Base-by-base conservation (phyloP, 2,329 filamentous ascomycete species). In the Camptophora hylomeconis region DNA sequence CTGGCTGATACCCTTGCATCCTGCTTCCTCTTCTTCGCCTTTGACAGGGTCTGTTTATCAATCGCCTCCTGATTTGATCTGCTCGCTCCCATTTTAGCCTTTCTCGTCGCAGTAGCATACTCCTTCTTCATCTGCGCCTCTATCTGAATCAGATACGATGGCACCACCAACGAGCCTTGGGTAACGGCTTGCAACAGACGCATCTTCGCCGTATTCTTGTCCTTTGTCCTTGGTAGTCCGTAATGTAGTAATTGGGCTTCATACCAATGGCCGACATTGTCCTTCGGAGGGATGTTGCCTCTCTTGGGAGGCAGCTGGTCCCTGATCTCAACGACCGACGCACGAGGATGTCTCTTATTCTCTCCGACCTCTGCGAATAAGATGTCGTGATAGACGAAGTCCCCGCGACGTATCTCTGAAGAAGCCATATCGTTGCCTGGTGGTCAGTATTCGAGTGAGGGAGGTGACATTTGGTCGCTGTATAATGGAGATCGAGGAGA, bases 181-280 rank as follows among this genome's bases (percentile, higher is more conserved):
- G 63, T 66, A 34, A 74, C 45, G 5, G 69, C 69, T 37, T 72
- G 64, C n/a, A 66, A 57, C 10, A 78, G 50, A 2, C 71, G 54
- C 53, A 72, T 63, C 32, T 70, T 68, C 7, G 71, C 70, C 0
- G 63, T 60, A 13, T 66, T 61, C 49, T 75, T 75, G 24, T 60
- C 59, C 42, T 69, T 71, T 11, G 67, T 69, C 0, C 61, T 58
- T 5, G 54, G 56, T 0, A 77, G 54, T 1, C 68, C 71, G 49
- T 75, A 76, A 49, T 77, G 72, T 3, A 72, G 49, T 7, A 75
- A 57, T 37, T 77, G 70, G 0, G 72, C 69, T 37, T 71, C 63
- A 33, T 71, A 76, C 65, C 65, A 77, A 38, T 75, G 68, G 1
- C 58, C 69, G 1, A 69, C 61, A 23, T 60, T 61, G 40, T 74